phyloP scores from a whole-genome alignment of 2,329 filamentous ascomycete genomes.

The Ascochyta rabiei region DNA sequence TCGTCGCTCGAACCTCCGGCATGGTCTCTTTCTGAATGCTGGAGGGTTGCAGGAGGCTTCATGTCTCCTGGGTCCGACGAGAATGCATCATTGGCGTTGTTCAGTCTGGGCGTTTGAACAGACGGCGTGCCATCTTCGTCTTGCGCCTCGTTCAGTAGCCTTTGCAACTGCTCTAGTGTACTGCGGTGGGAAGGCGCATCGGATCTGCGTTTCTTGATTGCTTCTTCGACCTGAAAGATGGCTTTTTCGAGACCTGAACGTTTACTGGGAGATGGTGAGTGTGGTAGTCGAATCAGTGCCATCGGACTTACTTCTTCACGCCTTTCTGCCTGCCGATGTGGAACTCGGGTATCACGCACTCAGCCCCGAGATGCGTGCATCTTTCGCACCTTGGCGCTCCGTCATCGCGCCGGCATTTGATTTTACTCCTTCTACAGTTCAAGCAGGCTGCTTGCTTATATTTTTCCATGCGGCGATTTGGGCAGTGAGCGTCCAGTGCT shows the following conservation, averaged over 20 bases:
- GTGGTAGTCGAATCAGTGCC: not conserved
- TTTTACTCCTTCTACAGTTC: constrained; percentile 70
- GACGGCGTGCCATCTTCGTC: constrained; percentile 24
- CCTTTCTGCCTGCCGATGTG: constrained; percentile 76
- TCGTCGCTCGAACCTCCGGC: constrained; percentile 44
- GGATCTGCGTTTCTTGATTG: constrained; percentile 48
- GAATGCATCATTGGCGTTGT: constrained; percentile 11
- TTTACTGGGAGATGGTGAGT: constrained; percentile 59
- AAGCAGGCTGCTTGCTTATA: constrained; percentile 62
- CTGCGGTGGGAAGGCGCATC: constrained; percentile 29
- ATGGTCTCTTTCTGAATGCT: constrained; percentile 31
- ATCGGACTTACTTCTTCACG: constrained; percentile 69
- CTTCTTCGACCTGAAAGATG: constrained; percentile 75
- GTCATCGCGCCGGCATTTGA: constrained; percentile 61
- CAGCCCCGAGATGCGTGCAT: constrained; percentile 62
- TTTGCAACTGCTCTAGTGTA: constrained; percentile 51
- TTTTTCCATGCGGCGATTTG: constrained; percentile 6
- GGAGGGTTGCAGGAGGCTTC: constrained; percentile 20
- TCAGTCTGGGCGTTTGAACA: not conserved
- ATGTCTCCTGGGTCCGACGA: constrained; percentile 5
- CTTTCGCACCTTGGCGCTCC: constrained; percentile 65
- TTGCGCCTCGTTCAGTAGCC: constrained; percentile 58
- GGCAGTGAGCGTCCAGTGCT: not conserved
- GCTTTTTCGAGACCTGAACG: constrained; percentile 76
- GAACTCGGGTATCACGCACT: constrained; percentile 71